Conservation (phyloP, 2,329 filamentous ascomycete species). For the Colletotrichum tabaci region DNA sequence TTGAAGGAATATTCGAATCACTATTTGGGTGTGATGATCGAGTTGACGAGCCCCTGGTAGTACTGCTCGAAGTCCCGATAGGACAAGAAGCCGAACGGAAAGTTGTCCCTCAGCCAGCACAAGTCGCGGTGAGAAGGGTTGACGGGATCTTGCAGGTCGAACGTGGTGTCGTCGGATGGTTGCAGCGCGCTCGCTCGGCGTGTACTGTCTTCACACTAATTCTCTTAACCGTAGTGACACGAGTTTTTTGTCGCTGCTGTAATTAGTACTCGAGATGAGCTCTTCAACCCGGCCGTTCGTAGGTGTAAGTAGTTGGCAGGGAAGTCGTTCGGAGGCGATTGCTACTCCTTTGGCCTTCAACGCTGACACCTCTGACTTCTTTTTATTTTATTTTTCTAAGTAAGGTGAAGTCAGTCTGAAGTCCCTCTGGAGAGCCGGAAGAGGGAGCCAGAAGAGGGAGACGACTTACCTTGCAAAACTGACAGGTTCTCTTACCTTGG, state of each 20-base stretch:
- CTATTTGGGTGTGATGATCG: not conserved
- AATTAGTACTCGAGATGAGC: not conserved
- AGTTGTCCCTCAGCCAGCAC: slow-evolving; percentile 1
- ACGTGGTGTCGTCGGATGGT: slow-evolving; percentile 27
- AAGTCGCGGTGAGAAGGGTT: slow-evolving; percentile 25
- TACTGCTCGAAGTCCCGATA: not conserved
- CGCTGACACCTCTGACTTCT: slow-evolving; percentile 16
- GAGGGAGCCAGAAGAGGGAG: slow-evolving; percentile 8
- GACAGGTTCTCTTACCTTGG: not conserved
- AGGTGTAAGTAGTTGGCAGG: not conserved
- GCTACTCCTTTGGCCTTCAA: not conserved
- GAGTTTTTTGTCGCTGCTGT: no score
- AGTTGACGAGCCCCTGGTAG: not conserved
- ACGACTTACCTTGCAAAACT: slow-evolving; percentile 3
- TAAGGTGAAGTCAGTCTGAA: slow-evolving; percentile 18
- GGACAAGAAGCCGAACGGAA: slow-evolving; percentile 1
- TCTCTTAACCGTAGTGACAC: not conserved
- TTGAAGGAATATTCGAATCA: slow-evolving; percentile 33
- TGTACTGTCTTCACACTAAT: slow-evolving; percentile 16
- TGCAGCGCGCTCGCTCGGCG: slow-evolving; percentile 26
- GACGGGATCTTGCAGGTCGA: slow-evolving; percentile 30
- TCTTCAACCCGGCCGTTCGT: not conserved
- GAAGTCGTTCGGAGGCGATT: not conserved
- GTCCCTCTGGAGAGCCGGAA: slow-evolving; percentile 1
- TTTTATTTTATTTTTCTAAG: slow-evolving; percentile 10